These are phyloP conservation scores for Lactuca saligna DNA, from an alignment of 129 eudicot species.

Conservation along the genomic window DNA sequence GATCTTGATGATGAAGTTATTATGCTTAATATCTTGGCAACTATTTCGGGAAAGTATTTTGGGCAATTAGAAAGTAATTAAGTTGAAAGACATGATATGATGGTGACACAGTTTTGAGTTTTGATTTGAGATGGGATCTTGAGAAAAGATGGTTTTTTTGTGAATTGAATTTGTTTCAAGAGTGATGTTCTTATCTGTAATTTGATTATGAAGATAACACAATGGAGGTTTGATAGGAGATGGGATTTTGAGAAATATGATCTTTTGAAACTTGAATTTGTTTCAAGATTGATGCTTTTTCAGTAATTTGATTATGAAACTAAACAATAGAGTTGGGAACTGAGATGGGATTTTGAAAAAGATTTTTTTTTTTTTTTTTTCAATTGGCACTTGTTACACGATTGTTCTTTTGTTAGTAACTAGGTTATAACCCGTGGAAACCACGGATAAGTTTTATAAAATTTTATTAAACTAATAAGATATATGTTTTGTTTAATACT, in stretches of 20 bases:
- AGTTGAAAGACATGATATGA: neutral
- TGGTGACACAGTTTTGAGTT: conserved; percentile 1
- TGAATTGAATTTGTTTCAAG: neutral
- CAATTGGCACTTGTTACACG: too few species aligned
- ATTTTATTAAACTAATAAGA: too few species aligned
- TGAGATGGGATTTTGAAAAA: too few species aligned
- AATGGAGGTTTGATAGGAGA: conserved; percentile 3
- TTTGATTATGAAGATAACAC: neutral
- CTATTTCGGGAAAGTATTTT: conserved; percentile 81
- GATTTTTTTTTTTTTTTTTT: too few species aligned
- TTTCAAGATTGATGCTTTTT: neutral
- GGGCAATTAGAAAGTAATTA: conserved; percentile 59
- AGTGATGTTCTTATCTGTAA: neutral
- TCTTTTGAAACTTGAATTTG: conserved; percentile 7
- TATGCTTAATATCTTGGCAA: conserved; percentile 73
- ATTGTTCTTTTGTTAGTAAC: too few species aligned
- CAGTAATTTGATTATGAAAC: neutral
- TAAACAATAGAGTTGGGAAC: too few species aligned
- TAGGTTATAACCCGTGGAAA: too few species aligned
- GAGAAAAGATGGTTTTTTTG: neutral
- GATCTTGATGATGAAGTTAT: conserved; percentile 73
- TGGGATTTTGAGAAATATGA: conserved; percentile 15
- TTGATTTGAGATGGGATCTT: conserved; percentile 13
- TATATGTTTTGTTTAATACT: too few species aligned
- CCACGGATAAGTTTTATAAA: too few species aligned